Evolutionary conservation across 164 flowering plant species (phyloP), one percentile per base, ranked within the genome.

Genomic region (Nymphaea thermarum): DNA sequence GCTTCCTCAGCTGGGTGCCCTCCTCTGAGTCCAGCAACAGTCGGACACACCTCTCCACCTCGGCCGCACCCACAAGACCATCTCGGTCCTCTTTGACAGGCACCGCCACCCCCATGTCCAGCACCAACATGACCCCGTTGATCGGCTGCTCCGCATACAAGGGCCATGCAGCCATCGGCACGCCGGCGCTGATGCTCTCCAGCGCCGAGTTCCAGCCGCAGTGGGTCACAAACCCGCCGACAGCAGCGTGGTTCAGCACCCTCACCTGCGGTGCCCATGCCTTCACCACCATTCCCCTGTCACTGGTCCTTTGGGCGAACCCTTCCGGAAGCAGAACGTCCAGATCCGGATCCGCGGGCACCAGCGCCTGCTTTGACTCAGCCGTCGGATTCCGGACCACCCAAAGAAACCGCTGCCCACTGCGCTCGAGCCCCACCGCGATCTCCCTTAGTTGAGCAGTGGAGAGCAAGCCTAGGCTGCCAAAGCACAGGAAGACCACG

Each of bases 11-110:
- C 75, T 76, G 84, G 69, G 66, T 63, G 42, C 85, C 88, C 63
- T 42, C 74, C 67, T 81, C 84, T 12, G 82, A 87, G 10, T 68
- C 85, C 83, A 85, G 80, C 69, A 87, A 70, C 65, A 81, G 84
- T 60, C 65, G 77, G 66, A 81, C 81, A 69, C 36, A 76, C 70
- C 74, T 72, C 66, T 51, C 67, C 44, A 82, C 57, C 25, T 25
- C 78, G n/a, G 81, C 80, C 43, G 65, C 25, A 18, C 67, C 62
- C 68, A 83, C 87, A n/a, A 81, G 73, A 6, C 82, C 85, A 7
- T 80, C 72, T n/a, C 63, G 60, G 15, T 18, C 43, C 6, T 66
- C 65, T 44, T 6, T 18, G 12, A 79, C 60, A 36, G 74, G 43
- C 6, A 77, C 14, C 4, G 80, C 82, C 0, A 72, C 45, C 16